phyloP scores from a whole-genome alignment of 2,329 filamentous ascomycete genomes.

The Penicillium hordei region DNA sequence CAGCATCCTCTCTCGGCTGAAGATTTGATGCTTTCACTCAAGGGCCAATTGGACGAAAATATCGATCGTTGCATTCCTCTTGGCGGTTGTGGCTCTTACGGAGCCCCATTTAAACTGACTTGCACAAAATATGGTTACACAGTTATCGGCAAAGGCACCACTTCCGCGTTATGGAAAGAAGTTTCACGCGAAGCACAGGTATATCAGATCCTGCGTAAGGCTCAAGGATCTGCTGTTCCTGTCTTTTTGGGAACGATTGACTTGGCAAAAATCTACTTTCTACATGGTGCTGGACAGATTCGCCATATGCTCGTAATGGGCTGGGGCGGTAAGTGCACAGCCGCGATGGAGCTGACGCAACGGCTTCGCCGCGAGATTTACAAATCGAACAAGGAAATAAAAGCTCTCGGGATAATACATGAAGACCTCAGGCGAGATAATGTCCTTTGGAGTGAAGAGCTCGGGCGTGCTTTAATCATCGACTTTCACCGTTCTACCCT shows the following conservation, averaged over 20 bases:
- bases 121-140: background rate
- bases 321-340: background rate
- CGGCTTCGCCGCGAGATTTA: background rate
- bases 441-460: slow-evolving; percentile 28
- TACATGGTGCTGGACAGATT: slow-evolving; percentile 20
- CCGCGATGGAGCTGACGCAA: background rate
- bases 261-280: slow-evolving; percentile 26
- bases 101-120: background rate
- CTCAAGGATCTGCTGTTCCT: slow-evolving; percentile 12
- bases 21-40: no score
- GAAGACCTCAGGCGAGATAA: slow-evolving; percentile 15
- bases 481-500: slow-evolving; percentile 26
- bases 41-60: background rate
- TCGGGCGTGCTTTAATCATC: background rate
- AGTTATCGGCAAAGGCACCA: background rate
- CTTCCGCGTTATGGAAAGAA: background rate
- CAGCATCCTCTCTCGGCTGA: no score
- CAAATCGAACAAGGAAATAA: background rate
- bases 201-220: background rate
- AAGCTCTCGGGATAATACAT: slow-evolving; percentile 20
- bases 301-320: background rate
- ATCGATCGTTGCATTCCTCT: background rate
- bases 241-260: slow-evolving; percentile 16
- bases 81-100: background rate
- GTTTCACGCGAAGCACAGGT: background rate